Base-by-base conservation (phyloP, 2,329 filamentous ascomycete genomes). In the Colletotrichum graminicola region DNA sequence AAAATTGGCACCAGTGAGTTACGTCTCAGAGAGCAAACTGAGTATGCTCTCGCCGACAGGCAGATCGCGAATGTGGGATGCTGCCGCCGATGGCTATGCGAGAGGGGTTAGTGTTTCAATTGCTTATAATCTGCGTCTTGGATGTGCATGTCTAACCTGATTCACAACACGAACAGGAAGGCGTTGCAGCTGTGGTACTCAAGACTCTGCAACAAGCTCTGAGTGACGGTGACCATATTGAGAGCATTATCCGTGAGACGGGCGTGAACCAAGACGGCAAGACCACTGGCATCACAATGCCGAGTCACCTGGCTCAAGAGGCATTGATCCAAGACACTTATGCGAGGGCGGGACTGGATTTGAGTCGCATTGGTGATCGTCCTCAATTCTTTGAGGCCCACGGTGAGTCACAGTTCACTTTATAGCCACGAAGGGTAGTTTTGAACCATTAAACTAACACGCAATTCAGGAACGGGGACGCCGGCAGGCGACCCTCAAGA, bases 81-180 rank as follows among this genome's bases (percentile, higher is more conserved):
- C 76, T 5, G 76, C 75, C 3, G 87, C 85, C 0, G 78, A 87
- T 73, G 87, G 87, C 0, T 89, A 88, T 23, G 59, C 59, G 7
- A 39, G 59, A 39, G 59, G 59, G 8, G 59, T 49, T 1, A 61
- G 59, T 61, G 7, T 45, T 26, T 3, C 34, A 3, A 10, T 43
- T 26, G 18, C n/a, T 12, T 39, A 41, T 16, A 61, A 21, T 26
- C 32, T 32, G 41, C 11, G 18, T 34, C 74, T 75, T 61, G 69
- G 74, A 41, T 12, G 1, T 34, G 29, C 55, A 43, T 3, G 26
- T 55, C 23, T 47, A 32, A 67, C 47, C 36, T 14, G n/a, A 83
- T 85, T 73, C 7, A 8, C 87, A 84, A 0, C 77, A 87, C 73
- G 86, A 86, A 1, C 88, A 88, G 74, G 88, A 90, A 56, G 87